Percentiles rank a stretch among this genome's conserved stretches.
Conservation (phyloP, 257 asterid genomes). For the Salvia rosmarinus region DNA sequence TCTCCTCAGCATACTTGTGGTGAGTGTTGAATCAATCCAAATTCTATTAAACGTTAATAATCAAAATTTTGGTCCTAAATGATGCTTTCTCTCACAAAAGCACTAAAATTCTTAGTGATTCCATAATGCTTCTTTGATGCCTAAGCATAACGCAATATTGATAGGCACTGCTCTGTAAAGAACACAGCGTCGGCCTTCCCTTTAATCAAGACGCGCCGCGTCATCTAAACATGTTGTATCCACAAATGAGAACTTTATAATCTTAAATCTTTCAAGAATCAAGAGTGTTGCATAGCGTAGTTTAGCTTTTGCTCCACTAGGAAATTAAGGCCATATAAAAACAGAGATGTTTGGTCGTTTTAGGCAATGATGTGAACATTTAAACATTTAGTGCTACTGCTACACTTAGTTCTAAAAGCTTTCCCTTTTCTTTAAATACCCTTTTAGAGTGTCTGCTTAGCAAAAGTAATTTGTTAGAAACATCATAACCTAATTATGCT, state of each 20-base stretch:
- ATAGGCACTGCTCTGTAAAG: no score
- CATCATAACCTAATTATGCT: conserved; percentile 8
- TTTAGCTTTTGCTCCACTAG: conserved; percentile 18
- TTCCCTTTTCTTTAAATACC: no score
- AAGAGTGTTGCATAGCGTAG: background rate
- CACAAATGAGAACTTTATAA: no score
- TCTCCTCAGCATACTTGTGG: conserved; percentile 77
- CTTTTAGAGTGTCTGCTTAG: background rate
- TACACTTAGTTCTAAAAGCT: background rate
- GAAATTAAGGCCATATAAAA: background rate
- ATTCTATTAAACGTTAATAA: background rate
- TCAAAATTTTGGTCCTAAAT: background rate
- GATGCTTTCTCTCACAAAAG: background rate
- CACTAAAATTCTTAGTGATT: background rate
- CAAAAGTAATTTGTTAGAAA: background rate
- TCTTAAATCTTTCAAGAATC: background rate
- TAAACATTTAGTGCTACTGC: conserved; percentile 27
- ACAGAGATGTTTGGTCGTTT: conserved; percentile 28
- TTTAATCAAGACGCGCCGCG: background rate
- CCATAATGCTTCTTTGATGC: conserved; percentile 9
- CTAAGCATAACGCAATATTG: conserved; percentile 24
- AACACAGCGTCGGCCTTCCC: background rate
- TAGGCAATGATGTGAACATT: conserved; percentile 31
- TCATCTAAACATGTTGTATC: no score
- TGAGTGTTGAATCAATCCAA: conserved; percentile 41